Base-by-base conservation (phyloP, 257 asterid species). In the Solanum phureja region DNA sequence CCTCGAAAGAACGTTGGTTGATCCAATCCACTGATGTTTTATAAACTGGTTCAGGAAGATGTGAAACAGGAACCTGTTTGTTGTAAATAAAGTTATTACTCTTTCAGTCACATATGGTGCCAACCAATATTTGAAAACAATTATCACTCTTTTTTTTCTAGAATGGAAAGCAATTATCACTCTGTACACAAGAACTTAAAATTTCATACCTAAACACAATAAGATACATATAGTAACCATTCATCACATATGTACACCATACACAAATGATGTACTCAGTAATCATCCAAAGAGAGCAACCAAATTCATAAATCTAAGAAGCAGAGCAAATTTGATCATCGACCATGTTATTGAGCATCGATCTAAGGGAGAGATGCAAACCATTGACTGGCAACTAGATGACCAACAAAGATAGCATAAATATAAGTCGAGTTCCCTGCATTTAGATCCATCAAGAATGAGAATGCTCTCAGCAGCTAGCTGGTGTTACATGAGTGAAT, bases 11-110 rank as follows among this genome's bases (percentile, higher is more conserved):
- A 35, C 92, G 93, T 52, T 94, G 93, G 88, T 90, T 94, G 90
- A 96, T 93, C 98, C 99, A 96, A 86, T 95, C 98, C 86, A 90
- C 93, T 49, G 99, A 94, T 27, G 94, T 93, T 92, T 91, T 95
- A 92, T 94, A 93, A 83, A 94, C 98, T 77, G 92, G 86, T 75
- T 96, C 97, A 49, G 95, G 90, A 34, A 96, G 88, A 88, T 91
- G 93, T 79, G 94, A 94, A 87, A 94, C 89, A 23, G 98, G 99
- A 52, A 96, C 92, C 99, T 96, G 92, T n/a, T 87, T 37, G 85
- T 84, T 6, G 75, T 13, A 18, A 79, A 86, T 33, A 24, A 88
- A 60, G 42, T 38, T 81, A 86, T 37, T 33, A 31, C 66, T 49
- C 29, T 49, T 29, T 52, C 42, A 49, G 42, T 19, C 69, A 82